A percentile compares a stretch with the other conserved stretches of the same genome.
Conservation (phyloP, 2,329 filamentous ascomycete genomes). For the Remersonia thermophila region DNA sequence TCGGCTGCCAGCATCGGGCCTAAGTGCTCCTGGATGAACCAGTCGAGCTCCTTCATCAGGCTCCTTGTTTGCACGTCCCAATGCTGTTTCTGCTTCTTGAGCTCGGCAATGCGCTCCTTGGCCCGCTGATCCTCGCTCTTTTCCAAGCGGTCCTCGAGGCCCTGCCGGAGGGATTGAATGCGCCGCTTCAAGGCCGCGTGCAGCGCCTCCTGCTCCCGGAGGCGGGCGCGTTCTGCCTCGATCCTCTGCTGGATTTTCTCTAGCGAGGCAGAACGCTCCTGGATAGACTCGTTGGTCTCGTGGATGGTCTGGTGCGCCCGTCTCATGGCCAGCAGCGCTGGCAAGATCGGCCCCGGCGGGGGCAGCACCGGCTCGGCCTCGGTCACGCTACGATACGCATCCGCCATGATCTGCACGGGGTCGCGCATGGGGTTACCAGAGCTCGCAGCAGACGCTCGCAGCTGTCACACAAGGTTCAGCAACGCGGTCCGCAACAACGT, state of each 20-base stretch:
- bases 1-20: constrained; percentile 70
- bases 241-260: constrained; percentile 34
- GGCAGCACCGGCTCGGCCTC: constrained; percentile 54
- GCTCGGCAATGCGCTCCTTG: constrained; percentile 47
- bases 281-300: constrained; percentile 50
- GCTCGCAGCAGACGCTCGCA: constrained; percentile 6
- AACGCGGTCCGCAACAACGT: neutral
- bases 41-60: constrained; percentile 51
- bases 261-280: constrained; percentile 29
- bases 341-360: constrained; percentile 52
- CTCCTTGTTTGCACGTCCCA: constrained; percentile 50
- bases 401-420: constrained; percentile 40
- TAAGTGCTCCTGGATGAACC: constrained; percentile 59
- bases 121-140: constrained; percentile 50
- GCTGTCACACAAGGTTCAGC: constrained; percentile 7
- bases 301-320: constrained; percentile 51
- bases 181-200: constrained; percentile 41
- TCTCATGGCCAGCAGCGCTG: constrained; percentile 58
- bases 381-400: constrained; percentile 53
- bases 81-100: constrained; percentile 43
- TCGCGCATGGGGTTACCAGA: constrained; percentile 19
- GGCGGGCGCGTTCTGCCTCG: constrained; percentile 36
- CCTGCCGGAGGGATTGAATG: constrained; percentile 45
- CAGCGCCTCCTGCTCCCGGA: constrained; percentile 45
- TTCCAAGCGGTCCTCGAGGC: constrained; percentile 43